These are phyloP conservation scores for Leccinum fuscescens DNA, from an alignment of 1,284 basidiomycete genomes.

Conservation along the genomic window DNA sequence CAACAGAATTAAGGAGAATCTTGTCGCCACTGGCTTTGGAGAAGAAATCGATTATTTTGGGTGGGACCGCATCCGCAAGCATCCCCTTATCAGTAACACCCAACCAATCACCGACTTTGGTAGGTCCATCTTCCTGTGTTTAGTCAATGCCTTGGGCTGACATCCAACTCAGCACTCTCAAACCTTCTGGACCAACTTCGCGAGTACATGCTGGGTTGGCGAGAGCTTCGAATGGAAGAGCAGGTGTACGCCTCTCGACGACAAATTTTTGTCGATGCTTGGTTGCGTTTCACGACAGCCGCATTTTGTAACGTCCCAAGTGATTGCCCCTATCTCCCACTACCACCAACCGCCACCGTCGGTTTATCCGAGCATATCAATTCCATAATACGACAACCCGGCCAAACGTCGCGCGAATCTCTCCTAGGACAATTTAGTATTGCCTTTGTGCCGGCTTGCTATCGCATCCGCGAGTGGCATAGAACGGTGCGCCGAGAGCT, in stretches of 20 bases:
- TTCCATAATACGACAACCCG: conserved; percentile 26
- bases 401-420: conserved; percentile 3
- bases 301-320: conserved; percentile 16
- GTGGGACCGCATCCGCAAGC: conserved; percentile 32
- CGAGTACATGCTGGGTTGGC: conserved; percentile 33
- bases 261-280: conserved; percentile 27
- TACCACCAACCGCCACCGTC: conserved; percentile 28
- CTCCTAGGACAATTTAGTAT: conserved; percentile 18
- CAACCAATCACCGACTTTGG: conserved; percentile 22
- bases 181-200: conserved; percentile 24
- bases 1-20: conserved; percentile 19
- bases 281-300: conserved; percentile 20
- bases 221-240: conserved; percentile 33
- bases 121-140: background rate
- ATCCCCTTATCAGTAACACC: conserved; percentile 27
- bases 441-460: conserved; percentile 15
- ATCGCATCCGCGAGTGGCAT: conserved; percentile 26
- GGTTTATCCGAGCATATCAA: conserved; percentile 24
- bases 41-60: conserved; percentile 31
- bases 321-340: conserved; percentile 22
- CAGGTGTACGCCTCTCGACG: conserved; percentile 29
- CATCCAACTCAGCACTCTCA: conserved; percentile 16
- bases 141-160: conserved; percentile 8
- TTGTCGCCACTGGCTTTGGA: conserved; percentile 20
- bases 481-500: conserved; percentile 26